Base-by-base conservation (phyloP, 2,329 filamentous ascomycete species). In the Eutypella sp. region DNA sequence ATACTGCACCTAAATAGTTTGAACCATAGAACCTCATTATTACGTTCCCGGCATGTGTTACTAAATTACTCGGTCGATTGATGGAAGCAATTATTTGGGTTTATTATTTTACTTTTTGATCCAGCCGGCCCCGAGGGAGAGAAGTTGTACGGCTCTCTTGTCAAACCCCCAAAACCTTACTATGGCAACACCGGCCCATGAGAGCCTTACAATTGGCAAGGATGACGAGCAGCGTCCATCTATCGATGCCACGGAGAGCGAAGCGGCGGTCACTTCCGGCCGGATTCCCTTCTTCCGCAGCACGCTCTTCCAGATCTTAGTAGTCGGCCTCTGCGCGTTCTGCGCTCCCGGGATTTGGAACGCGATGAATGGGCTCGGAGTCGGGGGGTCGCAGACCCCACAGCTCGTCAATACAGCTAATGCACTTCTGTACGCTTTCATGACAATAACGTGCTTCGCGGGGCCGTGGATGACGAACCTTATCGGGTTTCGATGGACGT, bases 361-460 rank as follows among this genome's bases (percentile, higher is more conserved):
- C 11, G 83, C 82, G 8, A 85, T 88, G 83, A 88, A 87, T 66
- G 82, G 77, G 0, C 74, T 89, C 1, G 85, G 85, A 10, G 85
- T 82, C 1, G 85, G 85, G 41, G 85, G 85, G 3, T 73, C 78
- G 24, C 73, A 81, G 51, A 73, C 74, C 8, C 85, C 85, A 0
- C 75, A 81, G 55, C 71, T 88, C 1, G 80, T 89, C 41, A 88
- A 87, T 55, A 74, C 80, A 0, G 84, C 82, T 11, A 89, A 89
- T 53, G 79, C 84, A 0, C 62, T 88, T 33, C 87, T 84, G 0
- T 89, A 89, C 58, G 81, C 81, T 40, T 72, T 88, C 7, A 88
- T 88, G 84, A 81, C 88, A 0, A 57, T 89, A 0, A 85, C 82
- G 0, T 88, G 85, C 58, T 81, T 76, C 57, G 78, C 88, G 40